Evolutionary conservation across 1,284 basidiomycete genomes (phyloP), one percentile per base, ranked within the genome.

Genomic region (Omphalotus olearius): DNA sequence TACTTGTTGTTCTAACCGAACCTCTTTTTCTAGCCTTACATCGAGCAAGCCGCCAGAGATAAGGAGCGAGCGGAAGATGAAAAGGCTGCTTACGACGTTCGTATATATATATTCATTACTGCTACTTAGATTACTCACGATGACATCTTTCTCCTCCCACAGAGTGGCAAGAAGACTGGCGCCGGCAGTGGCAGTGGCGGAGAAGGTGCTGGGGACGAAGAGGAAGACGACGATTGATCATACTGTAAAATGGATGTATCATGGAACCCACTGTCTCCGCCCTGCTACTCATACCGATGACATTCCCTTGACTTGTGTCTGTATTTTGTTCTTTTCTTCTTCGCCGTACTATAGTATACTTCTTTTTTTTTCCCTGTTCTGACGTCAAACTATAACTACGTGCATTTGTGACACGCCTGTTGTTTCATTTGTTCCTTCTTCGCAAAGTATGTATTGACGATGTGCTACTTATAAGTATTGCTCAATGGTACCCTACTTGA

Each of bases 61-160:
- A 97, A 96, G 78, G 69, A 76, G 56, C 82, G 93, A 52, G 89
- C 88, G 38, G 91, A 92, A 65, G 73, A 81, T 48, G 90, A 92
- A 69, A 93, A 93, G 71, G 76, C 77, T 46, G 83, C 78, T 6
- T 85, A 90, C 70, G 83, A 88, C 59, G 83, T 85, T 60, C 45
- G 79, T 75, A 36, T 52, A 41, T 33, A 43, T 42, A 28, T 45
- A 36, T 38, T 53, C 26, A 36, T 36, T 30, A 23, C 37, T 44
- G 28, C 16, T 57, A 16, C 45, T 23, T 17, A 20, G 18, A 30
- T 20, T 36, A 41, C 45, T 47, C n/a, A n/a, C 41, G 11, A 35
- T 55, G 14, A 50, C 48, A 5, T 33, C 43, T 51, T 57, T 23
- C 23, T 23, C 23, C 23, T 23, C 5, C 23, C 49, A 45, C 40